A percentile compares a stretch with the other conserved stretches of the same genome.
These are phyloP conservation scores for Nigrograna mackinnonii DNA, from an alignment of 2,329 filamentous ascomycete genomes.

Conservation along the genomic window DNA sequence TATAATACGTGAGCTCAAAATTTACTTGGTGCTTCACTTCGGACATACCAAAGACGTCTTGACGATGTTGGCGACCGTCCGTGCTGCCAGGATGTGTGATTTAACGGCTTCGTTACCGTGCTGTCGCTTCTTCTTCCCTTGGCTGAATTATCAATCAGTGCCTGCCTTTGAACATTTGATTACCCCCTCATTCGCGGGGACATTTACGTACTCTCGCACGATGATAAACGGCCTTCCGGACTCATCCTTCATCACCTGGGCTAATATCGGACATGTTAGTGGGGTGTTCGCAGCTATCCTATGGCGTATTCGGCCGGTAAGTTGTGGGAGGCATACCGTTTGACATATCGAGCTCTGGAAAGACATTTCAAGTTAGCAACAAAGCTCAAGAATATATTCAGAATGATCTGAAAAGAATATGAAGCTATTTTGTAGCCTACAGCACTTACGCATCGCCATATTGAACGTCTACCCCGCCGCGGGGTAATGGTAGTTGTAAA, in stretches of 20 bases:
- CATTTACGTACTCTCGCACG: slow-evolving; percentile 85
- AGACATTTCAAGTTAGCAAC: slow-evolving; percentile 26
- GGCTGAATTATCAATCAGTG: slow-evolving; percentile 58
- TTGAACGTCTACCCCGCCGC: slow-evolving; percentile 18
- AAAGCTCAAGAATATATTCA: slow-evolving; percentile 1
- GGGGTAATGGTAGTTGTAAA: slow-evolving; percentile 4
- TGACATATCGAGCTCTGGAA: slow-evolving; percentile 76
- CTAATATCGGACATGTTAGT: slow-evolving; percentile 44
- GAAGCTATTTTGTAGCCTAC: slow-evolving; percentile 20
- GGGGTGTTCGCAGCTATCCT: slow-evolving; percentile 16
- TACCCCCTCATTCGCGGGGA: too few relatives aligned
- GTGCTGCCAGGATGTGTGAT: slow-evolving; percentile 94
- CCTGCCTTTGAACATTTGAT: too few relatives aligned
- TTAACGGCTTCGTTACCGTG: slow-evolving; percentile 98
- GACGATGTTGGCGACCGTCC: slow-evolving; percentile 95
- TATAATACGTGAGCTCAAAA: slow-evolving; percentile 3
- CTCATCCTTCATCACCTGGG: slow-evolving; percentile 91
- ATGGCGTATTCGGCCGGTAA: slow-evolving; percentile 4
- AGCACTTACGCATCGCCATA: slow-evolving; percentile 46
- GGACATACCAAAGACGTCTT: slow-evolving; percentile 80
- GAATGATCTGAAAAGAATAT: too few relatives aligned
- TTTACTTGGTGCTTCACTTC: too few relatives aligned
- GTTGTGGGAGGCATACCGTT: slow-evolving; percentile 64
- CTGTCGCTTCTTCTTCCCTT: slow-evolving; percentile 96
- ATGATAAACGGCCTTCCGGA: slow-evolving; percentile 97